These are phyloP conservation scores for Dioszegia aurantiaca DNA, from an alignment of 768 basidiomycete genomes.

Conservation along the genomic window DNA sequence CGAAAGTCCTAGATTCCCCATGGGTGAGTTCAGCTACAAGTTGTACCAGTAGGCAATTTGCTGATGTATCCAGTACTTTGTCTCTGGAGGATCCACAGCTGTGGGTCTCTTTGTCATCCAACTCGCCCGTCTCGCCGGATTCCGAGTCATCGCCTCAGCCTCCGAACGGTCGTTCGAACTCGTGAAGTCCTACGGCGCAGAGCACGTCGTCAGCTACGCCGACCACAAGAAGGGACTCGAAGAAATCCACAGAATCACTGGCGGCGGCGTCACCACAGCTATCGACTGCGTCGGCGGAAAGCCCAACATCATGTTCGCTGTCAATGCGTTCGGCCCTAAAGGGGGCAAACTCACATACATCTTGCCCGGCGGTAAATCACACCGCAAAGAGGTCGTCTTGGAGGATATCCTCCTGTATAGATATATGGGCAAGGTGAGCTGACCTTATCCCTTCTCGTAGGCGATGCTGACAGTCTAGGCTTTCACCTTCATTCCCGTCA, in stretches of 20 bases:
- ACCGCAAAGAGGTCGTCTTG: conserved; percentile 19
- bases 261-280: conserved; percentile 15
- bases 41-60: background rate
- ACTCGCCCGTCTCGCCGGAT: conserved; percentile 32
- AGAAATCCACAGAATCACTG: conserved; percentile 35
- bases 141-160: conserved; percentile 52
- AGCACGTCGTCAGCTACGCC: conserved; percentile 55
- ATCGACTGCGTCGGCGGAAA: conserved; percentile 35
- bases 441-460: background rate
- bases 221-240: conserved; percentile 24
- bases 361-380: conserved; percentile 16
- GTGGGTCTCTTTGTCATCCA: conserved; percentile 52
- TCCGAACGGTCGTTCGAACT: conserved; percentile 53
- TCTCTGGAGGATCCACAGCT: conserved; percentile 47
- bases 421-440: conserved; percentile 28
- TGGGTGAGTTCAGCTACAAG: conserved; percentile 10
- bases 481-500: conserved; percentile 26
- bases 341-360: conserved; percentile 28
- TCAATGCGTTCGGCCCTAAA: conserved; percentile 22
- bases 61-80: conserved; percentile 32
- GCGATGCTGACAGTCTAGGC: conserved; percentile 16
- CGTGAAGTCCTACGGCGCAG: conserved; percentile 53
- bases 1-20: conserved; percentile 1
- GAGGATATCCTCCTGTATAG: conserved; percentile 29
- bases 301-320: conserved; percentile 24